Evolutionary conservation across 2,329 filamentous ascomycete genomes (phyloP), one percentile per base, ranked within the genome.

Genomic region (Apiospora hydei): DNA sequence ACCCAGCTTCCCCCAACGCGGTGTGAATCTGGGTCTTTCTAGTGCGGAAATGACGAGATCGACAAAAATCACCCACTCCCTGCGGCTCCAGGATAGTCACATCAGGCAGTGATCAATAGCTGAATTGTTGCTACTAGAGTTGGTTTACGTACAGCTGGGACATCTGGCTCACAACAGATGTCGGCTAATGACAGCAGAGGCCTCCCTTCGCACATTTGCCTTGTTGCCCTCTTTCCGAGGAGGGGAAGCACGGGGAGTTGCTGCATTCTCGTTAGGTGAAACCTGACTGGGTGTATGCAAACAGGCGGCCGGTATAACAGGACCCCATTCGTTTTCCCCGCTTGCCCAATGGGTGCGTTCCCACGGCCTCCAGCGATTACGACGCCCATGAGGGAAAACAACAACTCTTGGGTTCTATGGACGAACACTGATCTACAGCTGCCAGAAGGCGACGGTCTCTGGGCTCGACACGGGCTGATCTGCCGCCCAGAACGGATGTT

Each of bases 141-240:
- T n/a, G 57, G 30, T 34, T 64, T 64, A 41, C 57, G 30, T 64
- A 41, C 34, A 64, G 53, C 30, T 21, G 34, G 34, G 8, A 21
- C 18, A 13, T 64, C 34, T 64, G 57, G 30, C 30, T 38, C 53
- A n/a, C 53, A 61, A 26, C 30, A 61, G 30, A 21, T 61, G 53
- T 30, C 53, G 53, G 34, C 34, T 64, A 64, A 64, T 14, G 57
- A 11, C 57, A 64, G 57, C 57, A 64, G 57, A 64, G 57, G 57
- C 57, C 57, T 64, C 57, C 57, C 5, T 64, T 41, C 57, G 34
- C 51, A 18, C 21, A 18, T 57, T 4, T 34, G 16, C 26, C 18
- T 16, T 13, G 14, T 34, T 34, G 51, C 26, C 26, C 51, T 57
- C 26, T 57, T 34, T 57, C 26, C 26, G 51, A 34, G 14, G 21